Conservation (phyloP, 805 yeast genomes). For the Zygotorulaspora sp. region DNA sequence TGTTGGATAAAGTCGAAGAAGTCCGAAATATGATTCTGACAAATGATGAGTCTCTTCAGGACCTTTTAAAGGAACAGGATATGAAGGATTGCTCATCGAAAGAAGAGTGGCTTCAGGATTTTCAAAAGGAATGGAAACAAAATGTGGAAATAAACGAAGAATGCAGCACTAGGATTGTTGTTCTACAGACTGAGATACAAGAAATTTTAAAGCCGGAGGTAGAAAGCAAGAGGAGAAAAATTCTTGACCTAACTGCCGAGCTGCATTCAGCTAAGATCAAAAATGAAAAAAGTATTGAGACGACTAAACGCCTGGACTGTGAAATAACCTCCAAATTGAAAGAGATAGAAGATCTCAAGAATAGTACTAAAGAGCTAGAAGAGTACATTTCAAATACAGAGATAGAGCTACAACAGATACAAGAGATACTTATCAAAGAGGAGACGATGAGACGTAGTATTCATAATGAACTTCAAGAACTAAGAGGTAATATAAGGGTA, state of each 20-base stretch:
- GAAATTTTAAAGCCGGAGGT: constrained; percentile 15
- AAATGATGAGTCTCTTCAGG: constrained; percentile 19
- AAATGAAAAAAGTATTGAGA: constrained; percentile 23
- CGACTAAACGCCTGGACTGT: constrained; percentile 25
- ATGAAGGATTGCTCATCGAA: constrained; percentile 16
- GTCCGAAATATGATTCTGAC: constrained; percentile 25
- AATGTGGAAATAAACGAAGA: constrained; percentile 29
- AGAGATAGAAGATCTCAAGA: constrained; percentile 11
- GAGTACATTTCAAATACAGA: constrained; percentile 31
- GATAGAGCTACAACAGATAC: constrained; percentile 31
- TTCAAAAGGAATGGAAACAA: constrained; percentile 29
- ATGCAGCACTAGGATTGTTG: constrained; percentile 26
- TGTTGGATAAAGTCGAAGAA: constrained; percentile 32
- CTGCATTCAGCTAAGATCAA: constrained; percentile 22
- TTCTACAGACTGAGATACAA: constrained; percentile 15
- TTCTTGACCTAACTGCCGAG: constrained; percentile 13
- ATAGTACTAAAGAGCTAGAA: constrained; percentile 21
- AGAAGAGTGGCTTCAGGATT: constrained; percentile 27
- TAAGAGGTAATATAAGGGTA: constrained; percentile 89
- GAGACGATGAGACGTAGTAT: constrained; percentile 57
- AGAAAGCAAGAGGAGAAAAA: constrained; percentile 8
- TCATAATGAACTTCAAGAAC: constrained; percentile 74
- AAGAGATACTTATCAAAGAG: constrained; percentile 41
- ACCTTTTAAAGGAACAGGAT: constrained; percentile 19
- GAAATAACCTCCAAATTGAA: constrained; percentile 23